Base-by-base conservation (phyloP, 2,329 filamentous ascomycete genomes). In the Pseudogymnoascus sp. region DNA sequence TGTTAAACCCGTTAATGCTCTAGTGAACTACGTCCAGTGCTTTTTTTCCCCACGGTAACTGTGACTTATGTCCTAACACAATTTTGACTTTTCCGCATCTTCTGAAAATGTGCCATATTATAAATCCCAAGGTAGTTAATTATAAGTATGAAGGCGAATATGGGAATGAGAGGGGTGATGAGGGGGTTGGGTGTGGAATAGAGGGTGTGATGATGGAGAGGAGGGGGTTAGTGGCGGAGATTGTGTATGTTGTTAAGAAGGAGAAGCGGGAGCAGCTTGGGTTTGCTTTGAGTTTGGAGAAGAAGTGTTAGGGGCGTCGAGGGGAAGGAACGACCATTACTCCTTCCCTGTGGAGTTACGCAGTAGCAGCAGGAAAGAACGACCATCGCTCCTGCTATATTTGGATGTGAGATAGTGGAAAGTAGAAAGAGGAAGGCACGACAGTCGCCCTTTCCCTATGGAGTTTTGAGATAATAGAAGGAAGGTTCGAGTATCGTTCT, bases 281-380 rank as follows among this genome's bases (percentile, higher is more conserved):
- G 61, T 73, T 18, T 70, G 72, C 56, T 65, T 66, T 38, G 71
- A 70, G 4, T 73, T 74, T 64, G 81, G 84, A 28, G 67, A 56
- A 2, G 25, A 56, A 18, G 25, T 75, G 5, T 31, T 5, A 12
- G 21, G 8, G 11, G 10, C 7, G 18, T 21, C 12, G n/a, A 21
- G 40, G 12, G 46, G 25, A 31, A 53, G 25, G 8, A 10, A 53
- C 21, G 25, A 50, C 11, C 23, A 6, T 50, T 50, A 14, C 21
- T 25, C 42, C 18, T 46, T 50, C 44, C 44, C 6, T 28, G 4
- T 50, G 5, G 2, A 4, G 12, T 28, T 50, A 6, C n/a, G 2
- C 10, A 28, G 21, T 23, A 23, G 21, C 21, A 12, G 42, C 18
- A 46, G 42, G 42, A 46, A 46, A 8, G 21, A 25, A 14, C 4